These are phyloP conservation scores for Salix koriyanagi DNA, from an alignment of 345 rosid genomes.

Conservation along the genomic window DNA sequence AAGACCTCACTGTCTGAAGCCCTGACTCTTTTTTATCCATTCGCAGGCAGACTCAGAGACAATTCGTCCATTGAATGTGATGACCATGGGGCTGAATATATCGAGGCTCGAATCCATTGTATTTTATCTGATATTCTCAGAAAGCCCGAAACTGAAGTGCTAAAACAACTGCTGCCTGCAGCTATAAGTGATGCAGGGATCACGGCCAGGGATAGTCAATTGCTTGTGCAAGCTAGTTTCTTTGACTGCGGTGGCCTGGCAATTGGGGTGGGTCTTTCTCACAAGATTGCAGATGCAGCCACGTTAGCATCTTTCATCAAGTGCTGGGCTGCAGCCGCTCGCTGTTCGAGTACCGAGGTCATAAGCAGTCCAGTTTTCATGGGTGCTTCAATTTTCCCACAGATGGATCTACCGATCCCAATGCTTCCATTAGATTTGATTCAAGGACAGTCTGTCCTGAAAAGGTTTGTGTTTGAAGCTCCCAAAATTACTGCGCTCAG, in stretches of 20 bases:
- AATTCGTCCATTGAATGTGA: constrained; percentile 30
- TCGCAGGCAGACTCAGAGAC: constrained; percentile 16
- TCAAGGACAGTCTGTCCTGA: background rate
- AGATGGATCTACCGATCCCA: background rate
- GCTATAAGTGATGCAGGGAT: background rate
- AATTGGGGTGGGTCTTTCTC: constrained; percentile 15
- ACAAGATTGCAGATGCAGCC: constrained; percentile 23
- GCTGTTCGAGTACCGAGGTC: background rate
- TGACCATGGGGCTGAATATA: constrained; percentile 39
- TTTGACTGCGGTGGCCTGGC: constrained; percentile 30
- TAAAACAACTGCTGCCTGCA: constrained; percentile 24
- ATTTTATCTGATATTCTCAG: constrained; percentile 22
- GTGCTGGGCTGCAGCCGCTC: constrained; percentile 22
- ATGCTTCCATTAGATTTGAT: background rate
- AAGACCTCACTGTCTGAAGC: constrained; percentile 11
- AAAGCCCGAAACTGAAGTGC: constrained; percentile 13
- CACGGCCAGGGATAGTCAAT: constrained; percentile 2
- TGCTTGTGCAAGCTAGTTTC: constrained; percentile 24
- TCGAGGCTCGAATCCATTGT: constrained; percentile 28
- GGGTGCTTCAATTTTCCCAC: constrained; percentile 22
- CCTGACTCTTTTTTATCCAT: constrained; percentile 7
- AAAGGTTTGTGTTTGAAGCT: constrained; percentile 16
- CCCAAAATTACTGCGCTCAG: background rate
- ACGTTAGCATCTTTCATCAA: constrained; percentile 11
- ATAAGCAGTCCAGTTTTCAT: background rate